Evolutionary conservation across 2,329 filamentous ascomycete species (phyloP).

Genomic region (Stemphylium vesicarium): DNA sequence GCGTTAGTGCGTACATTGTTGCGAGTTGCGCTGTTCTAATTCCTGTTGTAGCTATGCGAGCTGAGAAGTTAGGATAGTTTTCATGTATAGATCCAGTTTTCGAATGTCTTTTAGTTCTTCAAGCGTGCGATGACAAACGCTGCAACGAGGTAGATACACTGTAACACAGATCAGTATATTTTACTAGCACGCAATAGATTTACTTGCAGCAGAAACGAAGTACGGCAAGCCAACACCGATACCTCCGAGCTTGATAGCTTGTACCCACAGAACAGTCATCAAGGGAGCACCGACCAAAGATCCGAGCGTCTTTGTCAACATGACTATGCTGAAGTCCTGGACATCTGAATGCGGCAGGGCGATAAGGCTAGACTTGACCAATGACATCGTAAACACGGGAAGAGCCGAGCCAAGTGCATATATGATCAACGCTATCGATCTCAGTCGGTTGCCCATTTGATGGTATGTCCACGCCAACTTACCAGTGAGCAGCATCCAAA

Average conservation of each 20-base stretch:
- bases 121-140: constrained; percentile 12
- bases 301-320: constrained; percentile 46
- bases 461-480: background rate
- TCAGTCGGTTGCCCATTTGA: background rate
- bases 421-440: constrained; percentile 38
- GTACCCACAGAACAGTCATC: constrained; percentile 47
- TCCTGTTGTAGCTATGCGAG: background rate
- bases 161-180: background rate
- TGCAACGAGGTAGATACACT: constrained; percentile 20
- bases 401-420: constrained; percentile 49
- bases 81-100: background rate
- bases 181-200: too few relatives aligned
- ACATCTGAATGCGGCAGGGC: constrained; percentile 33
- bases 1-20: constrained; percentile 21
- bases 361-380: constrained; percentile 45
- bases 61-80: background rate
- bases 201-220: constrained; percentile 44
- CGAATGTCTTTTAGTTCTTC: background rate
- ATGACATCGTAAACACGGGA: constrained; percentile 48
- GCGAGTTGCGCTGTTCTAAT: constrained; percentile 14
- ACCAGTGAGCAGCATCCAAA: constrained; percentile 44
- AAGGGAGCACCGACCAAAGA: constrained; percentile 46
- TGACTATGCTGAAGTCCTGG: constrained; percentile 48
- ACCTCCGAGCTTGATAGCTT: constrained; percentile 44
- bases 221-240: constrained; percentile 43